Base-by-base conservation (phyloP, 257 asterid species). In the Eustoma russellianum region DNA sequence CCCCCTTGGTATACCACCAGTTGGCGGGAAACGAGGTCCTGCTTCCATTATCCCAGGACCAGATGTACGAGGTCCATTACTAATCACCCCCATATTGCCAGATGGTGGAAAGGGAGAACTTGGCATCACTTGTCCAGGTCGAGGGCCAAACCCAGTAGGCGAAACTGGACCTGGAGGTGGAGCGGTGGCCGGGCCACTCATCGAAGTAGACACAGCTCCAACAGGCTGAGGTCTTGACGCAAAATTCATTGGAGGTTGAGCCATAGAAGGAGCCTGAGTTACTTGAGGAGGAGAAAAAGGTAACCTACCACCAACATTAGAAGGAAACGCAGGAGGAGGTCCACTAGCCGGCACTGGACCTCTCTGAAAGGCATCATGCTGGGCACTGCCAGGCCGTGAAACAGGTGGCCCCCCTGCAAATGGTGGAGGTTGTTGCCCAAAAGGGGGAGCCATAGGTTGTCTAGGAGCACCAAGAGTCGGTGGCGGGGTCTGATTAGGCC, bases 141-240 rank as follows among this genome's bases (percentile, higher is more conserved):
- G 94, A 70, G 88, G 74, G 44, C 82, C 87, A 0, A 61, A 40
- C 5, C 77, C 85, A 41, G 79, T 53, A 52, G 76, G 66, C 7
- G 73, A 71, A 41, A 50, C 50, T 47, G 69, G 16, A 50, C 79
- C 76, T 33, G 69, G 49, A 48, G 72, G 67, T 13, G 70, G 63
- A 12, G 86, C 70, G 46, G 70, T 70, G 64, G 68, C 52, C 8
- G 82, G 74, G 40, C 88, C 84, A 43, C 83, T 81, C 40, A 72
- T 17, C 49, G 83, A 50, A 53, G 87, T 58, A 13, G 94, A 94
- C 46, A 76, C 47, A 10, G 56, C 77, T 13, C 87, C 94, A 14
- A 87, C 88, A 35, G 94, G 95, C 15, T 85, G 91, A 34, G 94
- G 86, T 57, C 99, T 83, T 34, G 90, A 73, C 5, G 75, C 78